These are phyloP conservation scores for Allomyces arbusculus DNA, from an alignment of 192 early-diverging fungal species.

Conservation along the genomic window DNA sequence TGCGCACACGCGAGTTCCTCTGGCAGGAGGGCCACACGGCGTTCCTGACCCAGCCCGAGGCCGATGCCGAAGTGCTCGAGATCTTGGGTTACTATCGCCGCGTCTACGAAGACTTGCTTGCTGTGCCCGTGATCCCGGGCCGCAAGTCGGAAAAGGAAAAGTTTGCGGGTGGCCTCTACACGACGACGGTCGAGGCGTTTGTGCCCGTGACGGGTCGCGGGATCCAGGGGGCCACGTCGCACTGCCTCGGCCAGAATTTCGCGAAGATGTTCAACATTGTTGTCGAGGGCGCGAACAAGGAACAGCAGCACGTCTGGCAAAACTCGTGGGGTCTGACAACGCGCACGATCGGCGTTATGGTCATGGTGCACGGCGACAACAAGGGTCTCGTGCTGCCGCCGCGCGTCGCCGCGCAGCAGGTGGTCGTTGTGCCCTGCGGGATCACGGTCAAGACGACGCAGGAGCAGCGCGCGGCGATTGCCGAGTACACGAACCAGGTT, in stretches of 20 bases:
- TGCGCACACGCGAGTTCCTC: constrained; percentile 96
- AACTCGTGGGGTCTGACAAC: constrained; percentile 98
- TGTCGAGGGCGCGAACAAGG: constrained; percentile 39
- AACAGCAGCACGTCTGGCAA: constrained; percentile 79
- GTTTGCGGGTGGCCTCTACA: constrained; percentile 94
- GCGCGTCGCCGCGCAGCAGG: constrained; percentile 70
- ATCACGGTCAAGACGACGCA: constrained; percentile 67
- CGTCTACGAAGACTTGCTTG: constrained; percentile 91
- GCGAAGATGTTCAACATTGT: constrained; percentile 96
- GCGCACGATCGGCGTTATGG: constrained; percentile 94
- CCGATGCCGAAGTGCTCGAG: constrained; percentile 64
- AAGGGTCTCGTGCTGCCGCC: constrained; percentile 96
- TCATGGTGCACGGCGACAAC: constrained; percentile 97
- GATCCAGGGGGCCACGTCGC: constrained; percentile 95
- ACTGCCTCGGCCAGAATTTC: constrained; percentile 99
- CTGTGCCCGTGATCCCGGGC: constrained; percentile 90
- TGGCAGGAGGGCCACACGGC: constrained; percentile 99
- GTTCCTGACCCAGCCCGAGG: constrained; percentile 71
- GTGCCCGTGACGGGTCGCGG: constrained; percentile 91
- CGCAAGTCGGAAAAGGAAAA: constrained; percentile 98
- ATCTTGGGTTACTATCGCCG: constrained; percentile 89
- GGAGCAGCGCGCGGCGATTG: constrained; percentile 43
- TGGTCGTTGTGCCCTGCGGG: constrained; percentile 81
- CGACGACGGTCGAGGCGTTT: constrained; percentile 94
- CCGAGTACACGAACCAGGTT: constrained; percentile 49